Evolutionary conservation across 176 grass and related monocot species (phyloP).

Genomic region (Canna indica): DNA sequence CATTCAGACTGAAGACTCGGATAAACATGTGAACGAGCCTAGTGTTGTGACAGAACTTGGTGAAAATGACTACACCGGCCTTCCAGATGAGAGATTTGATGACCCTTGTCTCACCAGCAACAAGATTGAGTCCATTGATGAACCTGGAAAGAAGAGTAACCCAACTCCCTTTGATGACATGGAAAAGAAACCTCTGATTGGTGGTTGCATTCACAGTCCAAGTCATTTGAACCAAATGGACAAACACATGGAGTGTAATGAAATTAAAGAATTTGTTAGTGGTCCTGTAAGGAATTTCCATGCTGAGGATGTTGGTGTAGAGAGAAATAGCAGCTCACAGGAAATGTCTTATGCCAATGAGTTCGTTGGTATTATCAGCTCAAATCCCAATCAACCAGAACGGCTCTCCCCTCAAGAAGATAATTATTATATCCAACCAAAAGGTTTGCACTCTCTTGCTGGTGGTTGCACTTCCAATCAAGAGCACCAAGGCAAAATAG

Average conservation of each 20-base stretch:
- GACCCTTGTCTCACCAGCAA: neutral
- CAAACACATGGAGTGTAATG: slow-evolving; percentile 3
- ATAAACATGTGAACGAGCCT: neutral
- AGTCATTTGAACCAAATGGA: neutral
- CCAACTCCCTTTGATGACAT: neutral
- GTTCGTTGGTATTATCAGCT: neutral
- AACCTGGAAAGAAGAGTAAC: neutral
- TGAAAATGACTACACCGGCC: neutral
- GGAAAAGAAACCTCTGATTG: neutral
- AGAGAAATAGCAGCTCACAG: neutral
- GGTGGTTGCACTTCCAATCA: neutral
- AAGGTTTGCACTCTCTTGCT: neutral
- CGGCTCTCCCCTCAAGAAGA: neutral
- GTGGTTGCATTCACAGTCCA: neutral
- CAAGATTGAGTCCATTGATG: neutral
- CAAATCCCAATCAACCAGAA: neutral
- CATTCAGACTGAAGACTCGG: slow-evolving; percentile 23
- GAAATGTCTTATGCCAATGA: neutral
- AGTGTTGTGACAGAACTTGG: neutral
- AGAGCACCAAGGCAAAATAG: neutral
- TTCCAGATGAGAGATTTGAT: neutral
- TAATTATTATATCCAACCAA: neutral
- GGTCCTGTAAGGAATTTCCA: neutral
- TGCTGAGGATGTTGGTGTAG: neutral
- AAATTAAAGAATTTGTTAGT: neutral